Evolutionary conservation across 2,329 filamentous ascomycete genomes (phyloP).

Genomic region (Colletotrichum sp.): DNA sequence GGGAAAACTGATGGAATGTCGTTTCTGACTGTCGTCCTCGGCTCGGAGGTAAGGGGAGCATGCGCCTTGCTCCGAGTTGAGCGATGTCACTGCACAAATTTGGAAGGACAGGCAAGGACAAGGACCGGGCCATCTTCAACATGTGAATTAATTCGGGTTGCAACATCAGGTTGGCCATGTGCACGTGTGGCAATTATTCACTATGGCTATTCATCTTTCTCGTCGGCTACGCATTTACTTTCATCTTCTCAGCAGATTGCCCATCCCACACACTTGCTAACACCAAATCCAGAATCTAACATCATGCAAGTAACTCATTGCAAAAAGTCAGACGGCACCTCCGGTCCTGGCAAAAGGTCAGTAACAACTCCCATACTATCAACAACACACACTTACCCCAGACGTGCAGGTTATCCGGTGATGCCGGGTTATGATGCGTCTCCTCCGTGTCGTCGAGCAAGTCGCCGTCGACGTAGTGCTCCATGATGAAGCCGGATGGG

Average conservation of each 20-base stretch:
- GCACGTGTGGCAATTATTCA: neutral
- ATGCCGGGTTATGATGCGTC: conserved; percentile 43
- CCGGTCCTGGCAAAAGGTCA: conserved; percentile 16
- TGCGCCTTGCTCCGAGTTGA: neutral
- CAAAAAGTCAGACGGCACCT: conserved; percentile 21
- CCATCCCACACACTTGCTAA: neutral
- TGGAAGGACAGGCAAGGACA: neutral
- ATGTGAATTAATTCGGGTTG: neutral
- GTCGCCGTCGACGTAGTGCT: conserved; percentile 76
- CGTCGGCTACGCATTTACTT: neutral
- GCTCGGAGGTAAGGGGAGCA: neutral
- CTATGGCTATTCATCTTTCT: neutral
- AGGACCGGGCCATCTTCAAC: neutral
- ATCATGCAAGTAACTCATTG: neutral
- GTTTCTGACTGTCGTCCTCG: neutral
- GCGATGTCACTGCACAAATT: neutral
- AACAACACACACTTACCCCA: conserved; percentile 40
- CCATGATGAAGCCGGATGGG: conserved; percentile 65
- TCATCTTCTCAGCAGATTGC: neutral
- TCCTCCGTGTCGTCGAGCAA: conserved; percentile 61
- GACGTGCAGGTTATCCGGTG: conserved; percentile 48
- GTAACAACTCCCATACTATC: neutral
- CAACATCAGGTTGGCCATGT: neutral
- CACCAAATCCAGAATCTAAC: neutral
- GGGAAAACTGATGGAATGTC: neutral